Percentiles rank a stretch among this genome's conserved stretches.
These are phyloP conservation scores for Cystobasidium sp. DNA, from an alignment of 1,284 basidiomycete species.

Conservation along the genomic window DNA sequence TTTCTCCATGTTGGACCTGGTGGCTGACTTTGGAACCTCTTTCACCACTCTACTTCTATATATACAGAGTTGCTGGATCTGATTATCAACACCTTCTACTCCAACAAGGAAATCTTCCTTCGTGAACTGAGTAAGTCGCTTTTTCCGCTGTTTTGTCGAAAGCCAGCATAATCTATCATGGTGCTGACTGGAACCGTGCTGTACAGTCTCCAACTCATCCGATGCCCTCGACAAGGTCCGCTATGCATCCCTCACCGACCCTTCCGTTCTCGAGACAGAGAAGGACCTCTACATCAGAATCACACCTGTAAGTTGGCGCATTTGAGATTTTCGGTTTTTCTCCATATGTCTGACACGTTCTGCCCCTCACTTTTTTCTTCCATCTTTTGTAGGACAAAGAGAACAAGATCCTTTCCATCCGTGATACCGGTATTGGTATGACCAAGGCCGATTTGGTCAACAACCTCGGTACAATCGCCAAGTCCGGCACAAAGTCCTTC, in stretches of 20 bases:
- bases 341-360: slow-evolving; percentile 36
- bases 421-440: slow-evolving; percentile 98
- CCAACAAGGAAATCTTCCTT: slow-evolving; percentile 97
- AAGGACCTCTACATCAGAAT: slow-evolving; percentile 87
- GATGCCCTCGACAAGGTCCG: slow-evolving; percentile 98
- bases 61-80: slow-evolving; percentile 19
- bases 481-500: slow-evolving; percentile 95
- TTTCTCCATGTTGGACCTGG: not conserved
- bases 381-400: slow-evolving; percentile 71
- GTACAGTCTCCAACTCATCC: slow-evolving; percentile 60
- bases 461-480: slow-evolving; percentile 99
- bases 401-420: slow-evolving; percentile 87
- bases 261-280: slow-evolving; percentile 79
- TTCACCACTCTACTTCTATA: slow-evolving; percentile 42
- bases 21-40: not conserved
- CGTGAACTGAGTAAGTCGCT: slow-evolving; percentile 73
- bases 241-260: slow-evolving; percentile 88
- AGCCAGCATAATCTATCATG: too few species aligned
- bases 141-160: not conserved
- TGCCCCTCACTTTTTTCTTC: not conserved
- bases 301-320: slow-evolving; percentile 62
- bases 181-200: not conserved
- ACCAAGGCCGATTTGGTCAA: slow-evolving; percentile 98
- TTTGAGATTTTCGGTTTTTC: not conserved
- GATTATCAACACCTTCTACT: slow-evolving; percentile 64